These are phyloP conservation scores for Amylocystis lapponica DNA, from an alignment of 768 basidiomycete genomes.

Conservation along the genomic window DNA sequence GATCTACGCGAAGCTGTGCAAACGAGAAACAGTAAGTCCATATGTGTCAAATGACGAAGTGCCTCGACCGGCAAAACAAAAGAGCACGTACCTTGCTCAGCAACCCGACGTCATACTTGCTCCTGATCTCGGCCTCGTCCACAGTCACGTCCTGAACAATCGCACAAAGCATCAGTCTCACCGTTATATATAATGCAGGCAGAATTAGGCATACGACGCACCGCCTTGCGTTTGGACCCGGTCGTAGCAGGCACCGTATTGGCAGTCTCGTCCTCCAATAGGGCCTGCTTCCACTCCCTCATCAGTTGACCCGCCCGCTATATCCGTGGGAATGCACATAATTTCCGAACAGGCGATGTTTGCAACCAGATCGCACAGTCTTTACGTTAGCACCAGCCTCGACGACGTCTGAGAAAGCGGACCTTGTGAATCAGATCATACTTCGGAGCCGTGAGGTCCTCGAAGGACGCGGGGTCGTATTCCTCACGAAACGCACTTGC, in stretches of 20 bases:
- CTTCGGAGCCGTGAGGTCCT: conserved; percentile 80
- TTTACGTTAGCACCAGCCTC: not conserved
- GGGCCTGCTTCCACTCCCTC: conserved; percentile 61
- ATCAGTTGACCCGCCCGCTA: conserved; percentile 68
- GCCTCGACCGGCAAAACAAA: not conserved
- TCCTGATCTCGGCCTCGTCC: conserved; percentile 70
- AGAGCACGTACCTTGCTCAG: conserved; percentile 55
- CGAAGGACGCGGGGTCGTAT: conserved; percentile 70
- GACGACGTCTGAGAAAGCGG: conserved; percentile 11
- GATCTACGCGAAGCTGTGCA: conserved; percentile 65
- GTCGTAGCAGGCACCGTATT: conserved; percentile 38
- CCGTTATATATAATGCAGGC: not conserved
- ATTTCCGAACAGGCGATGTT: conserved; percentile 1
- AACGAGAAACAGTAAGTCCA: conserved; percentile 12
- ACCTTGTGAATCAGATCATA: conserved; percentile 78
- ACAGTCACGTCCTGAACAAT: conserved; percentile 49
- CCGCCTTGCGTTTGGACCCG: conserved; percentile 69
- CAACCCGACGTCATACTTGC: conserved; percentile 51
- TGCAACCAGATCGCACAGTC: not conserved
- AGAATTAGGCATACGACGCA: conserved; percentile 30
- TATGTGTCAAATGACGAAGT: not conserved
- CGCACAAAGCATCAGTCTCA: not conserved
- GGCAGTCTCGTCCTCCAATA: conserved; percentile 62
- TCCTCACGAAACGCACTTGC: conserved; percentile 91
- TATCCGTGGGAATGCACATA: conserved; percentile 1